A percentile compares a stretch with the other conserved stretches of the same genome.
These are phyloP conservation scores for Candida dubliniensis DNA, from an alignment of 1,139 yeast genomes.

Conservation along the genomic window DNA sequence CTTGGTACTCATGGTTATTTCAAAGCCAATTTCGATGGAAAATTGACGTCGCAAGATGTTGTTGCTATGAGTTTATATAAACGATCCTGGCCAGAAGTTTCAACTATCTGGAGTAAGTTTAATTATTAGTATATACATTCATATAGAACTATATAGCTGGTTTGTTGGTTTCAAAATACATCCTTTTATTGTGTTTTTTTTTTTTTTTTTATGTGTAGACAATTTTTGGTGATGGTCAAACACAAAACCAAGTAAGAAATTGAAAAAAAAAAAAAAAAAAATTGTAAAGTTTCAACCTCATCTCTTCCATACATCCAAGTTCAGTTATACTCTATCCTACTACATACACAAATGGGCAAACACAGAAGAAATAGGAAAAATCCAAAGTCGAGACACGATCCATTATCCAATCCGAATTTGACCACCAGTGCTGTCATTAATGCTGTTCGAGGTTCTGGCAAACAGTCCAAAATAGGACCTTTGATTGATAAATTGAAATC, in stretches of 20 bases:
- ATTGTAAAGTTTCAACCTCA: slow-evolving; percentile 1
- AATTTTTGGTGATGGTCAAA: no score
- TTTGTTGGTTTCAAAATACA: no score
- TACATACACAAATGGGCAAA: slow-evolving; percentile 57
- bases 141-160: neutral
- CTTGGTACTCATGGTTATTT: slow-evolving; percentile 98
- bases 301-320: neutral
- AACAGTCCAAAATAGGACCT: slow-evolving; percentile 59
- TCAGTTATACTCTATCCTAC: no score
- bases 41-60: slow-evolving; percentile 86
- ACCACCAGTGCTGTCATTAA: slow-evolving; percentile 39
- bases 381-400: slow-evolving; percentile 54
- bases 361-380: slow-evolving; percentile 69
- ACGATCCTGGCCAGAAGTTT: slow-evolving; percentile 81
- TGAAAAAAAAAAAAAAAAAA: neutral
- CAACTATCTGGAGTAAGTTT: slow-evolving; percentile 27
- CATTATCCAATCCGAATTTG: slow-evolving; percentile 31
- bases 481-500: slow-evolving; percentile 65
- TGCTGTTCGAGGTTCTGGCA: slow-evolving; percentile 34
- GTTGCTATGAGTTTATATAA: slow-evolving; percentile 93
- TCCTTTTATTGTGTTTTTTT: no score
- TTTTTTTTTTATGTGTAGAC: no score
- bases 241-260: no score
- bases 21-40: slow-evolving; percentile 94
- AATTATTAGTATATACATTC: neutral